Evolutionary conservation across 106 monocot species (phyloP).

Genomic region (Dendrobium chrysotoxum): DNA sequence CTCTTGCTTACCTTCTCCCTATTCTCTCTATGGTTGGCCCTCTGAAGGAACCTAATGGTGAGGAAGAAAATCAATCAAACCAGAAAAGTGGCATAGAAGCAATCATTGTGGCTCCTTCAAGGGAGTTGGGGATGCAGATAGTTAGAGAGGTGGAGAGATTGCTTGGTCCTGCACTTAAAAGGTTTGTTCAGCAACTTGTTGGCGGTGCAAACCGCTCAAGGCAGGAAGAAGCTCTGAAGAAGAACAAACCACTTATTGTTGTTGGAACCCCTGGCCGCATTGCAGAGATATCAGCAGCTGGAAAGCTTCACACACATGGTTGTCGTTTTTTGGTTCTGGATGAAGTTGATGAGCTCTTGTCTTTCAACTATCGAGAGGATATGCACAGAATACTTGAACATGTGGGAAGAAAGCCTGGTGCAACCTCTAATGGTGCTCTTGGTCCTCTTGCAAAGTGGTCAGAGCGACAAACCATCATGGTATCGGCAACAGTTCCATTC

Average conservation of each 20-base stretch:
- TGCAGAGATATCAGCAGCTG: conserved; percentile 90
- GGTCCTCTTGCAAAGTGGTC: conserved; percentile 38
- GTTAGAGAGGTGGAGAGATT: conserved; percentile 81
- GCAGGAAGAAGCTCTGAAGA: conserved; percentile 92
- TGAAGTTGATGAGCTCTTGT: conserved; percentile 87
- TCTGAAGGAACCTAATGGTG: conserved; percentile 26
- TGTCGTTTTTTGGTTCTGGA: conserved; percentile 85
- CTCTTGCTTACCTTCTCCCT: conserved; percentile 92
- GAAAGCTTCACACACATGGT: conserved; percentile 79
- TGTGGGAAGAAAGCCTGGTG: conserved; percentile 60
- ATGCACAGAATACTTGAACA: conserved; percentile 96
- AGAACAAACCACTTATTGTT: conserved; percentile 83
- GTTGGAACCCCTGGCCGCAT: conserved; percentile 96
- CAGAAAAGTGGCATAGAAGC: conserved; percentile 65
- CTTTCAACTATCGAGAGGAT: conserved; percentile 94
- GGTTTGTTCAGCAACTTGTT: conserved; percentile 88
- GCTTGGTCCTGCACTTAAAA: conserved; percentile 59
- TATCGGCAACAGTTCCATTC: conserved; percentile 91
- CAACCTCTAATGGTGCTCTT: conserved; percentile 20
- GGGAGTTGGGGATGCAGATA: conserved; percentile 97
- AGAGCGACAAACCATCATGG: conserved; percentile 86
- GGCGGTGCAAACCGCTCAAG: conserved; percentile 93
- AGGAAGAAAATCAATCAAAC: conserved; percentile 20
- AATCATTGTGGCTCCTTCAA: conserved; percentile 88
- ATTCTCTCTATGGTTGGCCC: conserved; percentile 80